phyloP scores from a whole-genome alignment of 1,139 yeast genomes.

The Pneumocystis oryctolagi region DNA sequence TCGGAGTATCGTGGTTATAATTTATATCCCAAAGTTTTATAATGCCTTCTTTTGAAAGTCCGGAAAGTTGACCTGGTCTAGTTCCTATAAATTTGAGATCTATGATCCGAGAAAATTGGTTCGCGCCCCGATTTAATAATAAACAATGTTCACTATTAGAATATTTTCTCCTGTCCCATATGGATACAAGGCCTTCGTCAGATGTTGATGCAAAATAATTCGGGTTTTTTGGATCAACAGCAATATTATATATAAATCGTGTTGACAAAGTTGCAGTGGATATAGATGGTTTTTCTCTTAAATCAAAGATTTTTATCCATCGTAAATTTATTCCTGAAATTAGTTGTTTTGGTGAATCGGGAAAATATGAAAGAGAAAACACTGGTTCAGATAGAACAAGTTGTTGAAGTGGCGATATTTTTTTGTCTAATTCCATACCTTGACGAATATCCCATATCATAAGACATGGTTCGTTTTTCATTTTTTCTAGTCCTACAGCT shows the following conservation, averaged over 20 bases:
- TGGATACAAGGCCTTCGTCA: slow-evolving; percentile 70
- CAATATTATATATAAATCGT: slow-evolving; percentile 34
- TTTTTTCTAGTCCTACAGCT: slow-evolving; percentile 70
- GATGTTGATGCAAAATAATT: slow-evolving; percentile 58
- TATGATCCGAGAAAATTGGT: slow-evolving; percentile 44
- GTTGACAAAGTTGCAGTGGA: slow-evolving; percentile 62
- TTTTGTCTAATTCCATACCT: background rate
- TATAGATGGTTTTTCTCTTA: background rate
- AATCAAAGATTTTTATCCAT: slow-evolving; percentile 8
- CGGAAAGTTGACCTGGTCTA: slow-evolving; percentile 63
- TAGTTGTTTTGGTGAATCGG: background rate
- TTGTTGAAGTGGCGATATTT: slow-evolving; percentile 27
- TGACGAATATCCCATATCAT: slow-evolving; percentile 56
- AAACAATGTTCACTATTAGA: slow-evolving; percentile 43
- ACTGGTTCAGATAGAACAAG: slow-evolving; percentile 9
- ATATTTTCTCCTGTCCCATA: slow-evolving; percentile 68
- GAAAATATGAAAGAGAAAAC: slow-evolving; percentile 6
- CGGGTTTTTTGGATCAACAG: slow-evolving; percentile 50
- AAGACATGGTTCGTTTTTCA: slow-evolving; percentile 61
- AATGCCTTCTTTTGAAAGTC: slow-evolving; percentile 29
- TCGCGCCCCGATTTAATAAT: slow-evolving; percentile 47
- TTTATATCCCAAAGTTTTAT: background rate
- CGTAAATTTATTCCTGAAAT: background rate
- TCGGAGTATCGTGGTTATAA: background rate
- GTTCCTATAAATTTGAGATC: slow-evolving; percentile 50